Evolutionary conservation across 495 filamentous ascomycete species (phyloP).

Genomic region (Aspergillus nanangensis): DNA sequence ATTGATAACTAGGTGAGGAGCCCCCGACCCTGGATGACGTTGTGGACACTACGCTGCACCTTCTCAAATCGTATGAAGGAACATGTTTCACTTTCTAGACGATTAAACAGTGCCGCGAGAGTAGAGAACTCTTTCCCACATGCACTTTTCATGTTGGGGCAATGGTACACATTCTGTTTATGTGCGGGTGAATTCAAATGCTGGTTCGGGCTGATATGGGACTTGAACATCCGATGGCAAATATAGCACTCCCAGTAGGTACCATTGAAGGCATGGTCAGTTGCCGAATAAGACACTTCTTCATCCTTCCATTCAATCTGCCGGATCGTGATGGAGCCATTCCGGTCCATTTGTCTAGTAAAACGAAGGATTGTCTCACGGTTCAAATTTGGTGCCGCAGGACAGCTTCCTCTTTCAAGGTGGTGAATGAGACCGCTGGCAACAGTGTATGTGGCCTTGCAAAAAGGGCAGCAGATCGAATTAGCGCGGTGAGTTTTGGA

Average conservation of each 20-base stretch:
- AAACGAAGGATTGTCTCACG: conserved; percentile 30
- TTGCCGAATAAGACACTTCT: conserved; percentile 15
- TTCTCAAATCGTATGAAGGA: conserved; percentile 41
- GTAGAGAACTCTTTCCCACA: conserved; percentile 44
- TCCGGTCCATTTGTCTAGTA: conserved; percentile 26
- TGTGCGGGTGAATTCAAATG: conserved; percentile 37
- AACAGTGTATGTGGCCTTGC: conserved; percentile 28
- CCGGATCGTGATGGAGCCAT: conserved; percentile 37
- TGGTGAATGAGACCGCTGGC: conserved; percentile 43
- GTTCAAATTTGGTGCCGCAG: conserved; percentile 27
- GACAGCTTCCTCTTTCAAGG: conserved; percentile 40
- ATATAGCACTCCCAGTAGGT: conserved; percentile 40
- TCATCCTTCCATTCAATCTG: conserved; percentile 31
- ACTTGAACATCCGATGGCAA: conserved; percentile 33
- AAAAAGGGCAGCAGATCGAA: conserved; percentile 39
- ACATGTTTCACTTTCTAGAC: conserved; percentile 53
- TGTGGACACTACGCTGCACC: conserved; percentile 13
- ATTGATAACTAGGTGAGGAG: too few species aligned
- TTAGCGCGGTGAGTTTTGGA: conserved; percentile 33
- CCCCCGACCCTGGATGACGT: neutral
- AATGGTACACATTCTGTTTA: conserved; percentile 49
- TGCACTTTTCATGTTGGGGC: conserved; percentile 28
- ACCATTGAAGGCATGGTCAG: conserved; percentile 33
- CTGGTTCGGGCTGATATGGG: conserved; percentile 16
- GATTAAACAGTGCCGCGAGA: conserved; percentile 47